Evolutionary conservation across 2,329 filamentous ascomycete genomes (phyloP).

Genomic region (Aspergillus bombycis): DNA sequence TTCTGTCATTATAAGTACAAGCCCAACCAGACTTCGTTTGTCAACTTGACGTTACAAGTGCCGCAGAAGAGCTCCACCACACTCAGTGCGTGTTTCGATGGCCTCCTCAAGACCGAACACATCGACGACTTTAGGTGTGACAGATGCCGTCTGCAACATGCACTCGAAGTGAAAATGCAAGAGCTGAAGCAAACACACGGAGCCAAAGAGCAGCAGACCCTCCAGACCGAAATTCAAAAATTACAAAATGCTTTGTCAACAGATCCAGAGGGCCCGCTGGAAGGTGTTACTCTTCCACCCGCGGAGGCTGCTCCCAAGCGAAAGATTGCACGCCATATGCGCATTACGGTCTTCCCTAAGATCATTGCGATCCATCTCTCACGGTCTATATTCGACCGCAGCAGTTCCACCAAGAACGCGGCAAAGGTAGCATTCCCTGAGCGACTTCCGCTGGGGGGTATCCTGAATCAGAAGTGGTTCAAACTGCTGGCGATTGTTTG

Average conservation of each 20-base stretch:
- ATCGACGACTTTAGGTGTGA: slow-evolving; percentile 98
- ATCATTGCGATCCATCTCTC: slow-evolving; percentile 91
- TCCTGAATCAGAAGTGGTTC: slow-evolving; percentile 78
- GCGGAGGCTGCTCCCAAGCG: slow-evolving; percentile 75
- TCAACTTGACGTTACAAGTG: slow-evolving; percentile 88
- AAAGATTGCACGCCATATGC: slow-evolving; percentile 82
- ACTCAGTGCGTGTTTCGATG: slow-evolving; percentile 86
- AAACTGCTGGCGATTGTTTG: slow-evolving; percentile 85
- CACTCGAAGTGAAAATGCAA: slow-evolving; percentile 64
- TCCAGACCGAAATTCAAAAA: slow-evolving; percentile 64
- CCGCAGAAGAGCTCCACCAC: slow-evolving; percentile 81
- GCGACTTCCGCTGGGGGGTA: slow-evolving; percentile 75
- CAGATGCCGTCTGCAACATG: slow-evolving; percentile 83
- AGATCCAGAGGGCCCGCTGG: slow-evolving; percentile 77
- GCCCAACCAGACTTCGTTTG: slow-evolving; percentile 80
- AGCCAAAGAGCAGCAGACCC: slow-evolving; percentile 53
- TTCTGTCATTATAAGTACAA: slow-evolving; percentile 89
- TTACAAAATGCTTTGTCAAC: slow-evolving; percentile 72
- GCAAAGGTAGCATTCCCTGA: slow-evolving; percentile 94
- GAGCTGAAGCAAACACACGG: slow-evolving; percentile 62
- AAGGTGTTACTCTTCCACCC: slow-evolving; percentile 75
- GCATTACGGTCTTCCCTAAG: slow-evolving; percentile 85
- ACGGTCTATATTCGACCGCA: slow-evolving; percentile 83
- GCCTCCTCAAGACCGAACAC: slow-evolving; percentile 89
- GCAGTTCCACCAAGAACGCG: slow-evolving; percentile 85